These are phyloP conservation scores for Pulveroboletus sp. DNA, from an alignment of 768 basidiomycete genomes.

Conservation along the genomic window DNA sequence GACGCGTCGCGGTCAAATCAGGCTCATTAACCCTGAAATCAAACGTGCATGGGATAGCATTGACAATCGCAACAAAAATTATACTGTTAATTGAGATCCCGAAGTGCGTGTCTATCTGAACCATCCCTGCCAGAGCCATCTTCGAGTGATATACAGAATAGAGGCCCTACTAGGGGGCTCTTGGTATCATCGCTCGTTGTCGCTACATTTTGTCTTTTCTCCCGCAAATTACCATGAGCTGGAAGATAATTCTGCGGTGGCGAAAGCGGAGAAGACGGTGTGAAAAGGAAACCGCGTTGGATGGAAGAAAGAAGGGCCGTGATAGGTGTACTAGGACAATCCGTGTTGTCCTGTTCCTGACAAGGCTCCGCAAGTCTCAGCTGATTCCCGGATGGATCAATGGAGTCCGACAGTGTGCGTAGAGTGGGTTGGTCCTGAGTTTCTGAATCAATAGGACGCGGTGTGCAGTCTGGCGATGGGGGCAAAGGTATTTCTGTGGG, in stretches of 20 bases:
- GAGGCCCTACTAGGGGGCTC: background rate
- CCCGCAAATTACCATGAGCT: background rate
- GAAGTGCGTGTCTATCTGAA: slow-evolving; percentile 23
- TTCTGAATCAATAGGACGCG: slow-evolving; percentile 1
- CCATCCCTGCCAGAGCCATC: slow-evolving; percentile 6
- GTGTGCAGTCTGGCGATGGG: slow-evolving; percentile 13
- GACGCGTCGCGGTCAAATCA: slow-evolving; percentile 18
- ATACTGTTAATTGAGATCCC: slow-evolving; percentile 21
- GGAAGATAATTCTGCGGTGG: slow-evolving; percentile 46
- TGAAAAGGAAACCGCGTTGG: slow-evolving; percentile 63
- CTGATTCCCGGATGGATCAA: background rate
- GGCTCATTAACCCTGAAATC: background rate
- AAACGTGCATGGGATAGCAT: slow-evolving; percentile 4
- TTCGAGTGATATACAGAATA: slow-evolving; percentile 11
- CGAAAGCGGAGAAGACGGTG: slow-evolving; percentile 58
- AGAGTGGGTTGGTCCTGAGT: slow-evolving; percentile 2
- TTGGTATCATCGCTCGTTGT: background rate
- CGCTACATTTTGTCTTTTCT: slow-evolving; percentile 5
- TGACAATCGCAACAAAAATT: background rate
- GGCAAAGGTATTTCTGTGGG: slow-evolving; percentile 20
- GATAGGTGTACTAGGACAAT: slow-evolving; percentile 52
- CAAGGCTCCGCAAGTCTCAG: background rate
- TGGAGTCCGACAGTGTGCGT: background rate
- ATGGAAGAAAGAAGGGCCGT: slow-evolving; percentile 59
- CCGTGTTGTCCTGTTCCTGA: slow-evolving; percentile 1